These are phyloP conservation scores for Daphne laureola DNA, from an alignment of 441 rosid species.

Conservation along the genomic window DNA sequence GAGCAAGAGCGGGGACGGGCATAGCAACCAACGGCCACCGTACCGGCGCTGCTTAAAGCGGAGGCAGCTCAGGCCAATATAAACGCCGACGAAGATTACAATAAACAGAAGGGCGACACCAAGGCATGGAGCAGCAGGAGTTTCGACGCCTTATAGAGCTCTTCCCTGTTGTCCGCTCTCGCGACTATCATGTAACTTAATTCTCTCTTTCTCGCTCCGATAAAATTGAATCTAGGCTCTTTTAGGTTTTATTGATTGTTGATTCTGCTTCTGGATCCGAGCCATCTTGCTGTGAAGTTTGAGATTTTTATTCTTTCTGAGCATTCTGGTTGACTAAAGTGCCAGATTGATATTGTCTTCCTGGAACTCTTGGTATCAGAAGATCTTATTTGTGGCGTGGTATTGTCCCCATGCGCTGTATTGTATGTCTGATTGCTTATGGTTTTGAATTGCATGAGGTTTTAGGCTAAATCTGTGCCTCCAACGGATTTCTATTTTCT, in stretches of 20 bases:
- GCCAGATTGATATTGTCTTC: no score
- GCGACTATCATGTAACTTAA: conserved; percentile 44
- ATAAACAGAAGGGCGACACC: background rate
- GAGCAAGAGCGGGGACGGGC: background rate
- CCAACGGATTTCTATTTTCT: background rate
- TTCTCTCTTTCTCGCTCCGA: conserved; percentile 8
- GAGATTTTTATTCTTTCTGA: background rate
- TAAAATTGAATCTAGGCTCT: no score
- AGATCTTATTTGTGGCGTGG: no score
- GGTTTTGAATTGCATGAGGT: no score
- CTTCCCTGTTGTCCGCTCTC: conserved; percentile 80
- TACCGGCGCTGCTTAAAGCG: no score
- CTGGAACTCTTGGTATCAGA: no score
- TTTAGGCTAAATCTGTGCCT: background rate
- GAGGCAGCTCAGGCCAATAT: background rate
- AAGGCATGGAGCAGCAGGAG: conserved; percentile 70
- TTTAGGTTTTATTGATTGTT: no score
- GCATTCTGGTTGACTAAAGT: no score
- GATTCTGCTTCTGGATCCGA: no score
- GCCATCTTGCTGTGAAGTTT: background rate
- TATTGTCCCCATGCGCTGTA: no score
- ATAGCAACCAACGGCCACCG: background rate
- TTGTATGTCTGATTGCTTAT: no score
- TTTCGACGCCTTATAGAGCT: conserved; percentile 66
- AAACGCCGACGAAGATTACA: background rate